Percentiles rank a stretch among this genome's conserved stretches.
These are phyloP conservation scores for Coemansia sp. DNA, from an alignment of 192 early-diverging fungal species.

Conservation along the genomic window DNA sequence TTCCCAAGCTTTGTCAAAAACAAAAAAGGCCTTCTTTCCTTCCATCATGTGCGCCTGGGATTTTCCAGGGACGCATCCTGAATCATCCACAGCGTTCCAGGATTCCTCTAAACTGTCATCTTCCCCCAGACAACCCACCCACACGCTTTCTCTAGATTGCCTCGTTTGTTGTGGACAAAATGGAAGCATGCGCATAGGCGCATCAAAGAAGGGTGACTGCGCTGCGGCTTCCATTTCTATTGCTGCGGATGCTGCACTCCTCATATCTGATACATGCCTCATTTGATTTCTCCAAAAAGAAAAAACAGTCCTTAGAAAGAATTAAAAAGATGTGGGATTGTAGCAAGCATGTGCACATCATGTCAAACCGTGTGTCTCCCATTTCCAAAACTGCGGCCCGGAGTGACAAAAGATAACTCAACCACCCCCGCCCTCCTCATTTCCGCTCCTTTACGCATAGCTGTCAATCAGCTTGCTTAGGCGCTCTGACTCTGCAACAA, in stretches of 20 bases:
- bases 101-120: not conserved
- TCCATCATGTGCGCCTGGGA: not conserved
- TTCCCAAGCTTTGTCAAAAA: no score
- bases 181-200: not conserved
- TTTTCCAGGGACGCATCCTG: no score
- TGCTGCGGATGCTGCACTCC: constrained; percentile 1
- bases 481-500: constrained; percentile 57
- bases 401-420: not conserved
- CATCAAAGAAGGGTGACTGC: not conserved
- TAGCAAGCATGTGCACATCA: no score
- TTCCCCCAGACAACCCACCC: no score
- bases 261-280: no score
- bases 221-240: constrained; percentile 1
- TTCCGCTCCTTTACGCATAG: constrained; percentile 10
- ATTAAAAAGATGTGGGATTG: no score
- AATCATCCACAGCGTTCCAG: not conserved
- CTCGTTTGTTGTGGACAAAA: not conserved
- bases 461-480: constrained; percentile 53
- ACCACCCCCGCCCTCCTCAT: not conserved
- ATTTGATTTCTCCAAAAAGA: no score
- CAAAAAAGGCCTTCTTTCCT: no score
- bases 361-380: no score
- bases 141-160: not conserved
- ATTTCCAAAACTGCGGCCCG: no score
- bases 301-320: no score